Conservation (phyloP, 768 basidiomycete species). For the Russula virescens region DNA sequence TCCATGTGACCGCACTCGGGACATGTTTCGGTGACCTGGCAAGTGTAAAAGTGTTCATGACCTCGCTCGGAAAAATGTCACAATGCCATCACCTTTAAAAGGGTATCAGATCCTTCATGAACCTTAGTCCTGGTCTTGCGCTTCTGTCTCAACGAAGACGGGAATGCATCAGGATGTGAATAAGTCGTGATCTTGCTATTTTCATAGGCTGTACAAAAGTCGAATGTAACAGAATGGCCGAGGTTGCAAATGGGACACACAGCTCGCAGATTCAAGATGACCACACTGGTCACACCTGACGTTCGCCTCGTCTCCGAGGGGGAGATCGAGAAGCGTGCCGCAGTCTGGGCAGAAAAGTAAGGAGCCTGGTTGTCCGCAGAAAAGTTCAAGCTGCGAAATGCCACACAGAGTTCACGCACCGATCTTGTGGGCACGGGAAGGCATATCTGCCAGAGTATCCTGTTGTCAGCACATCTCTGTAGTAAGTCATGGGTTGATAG, state of each 20-base stretch:
- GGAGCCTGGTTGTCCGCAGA: slow-evolving; percentile 50
- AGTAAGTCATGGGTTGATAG: neutral
- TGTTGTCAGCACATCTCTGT: neutral
- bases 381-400: neutral
- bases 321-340: slow-evolving; percentile 82
- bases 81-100: slow-evolving; percentile 46
- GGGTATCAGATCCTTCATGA: slow-evolving; percentile 62
- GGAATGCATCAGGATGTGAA: slow-evolving; percentile 93
- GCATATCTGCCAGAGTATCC: slow-evolving; percentile 3
- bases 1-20: slow-evolving; percentile 80
- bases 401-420: slow-evolving; percentile 32
- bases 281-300: slow-evolving; percentile 87
- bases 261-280: slow-evolving; percentile 79
- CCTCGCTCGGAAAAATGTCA: neutral
- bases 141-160: slow-evolving; percentile 79
- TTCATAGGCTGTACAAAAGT: slow-evolving; percentile 66
- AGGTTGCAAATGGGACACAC: slow-evolving; percentile 45
- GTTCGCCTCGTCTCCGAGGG: slow-evolving; percentile 62
- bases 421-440: slow-evolving; percentile 41
- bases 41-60: neutral
- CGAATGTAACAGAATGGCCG: neutral
- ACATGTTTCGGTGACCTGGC: slow-evolving; percentile 84
- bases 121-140: slow-evolving; percentile 83
- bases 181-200: slow-evolving; percentile 84
- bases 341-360: slow-evolving; percentile 93